Conservation (phyloP, 805 yeast genomes). For the Nakazawaea holstii region DNA sequence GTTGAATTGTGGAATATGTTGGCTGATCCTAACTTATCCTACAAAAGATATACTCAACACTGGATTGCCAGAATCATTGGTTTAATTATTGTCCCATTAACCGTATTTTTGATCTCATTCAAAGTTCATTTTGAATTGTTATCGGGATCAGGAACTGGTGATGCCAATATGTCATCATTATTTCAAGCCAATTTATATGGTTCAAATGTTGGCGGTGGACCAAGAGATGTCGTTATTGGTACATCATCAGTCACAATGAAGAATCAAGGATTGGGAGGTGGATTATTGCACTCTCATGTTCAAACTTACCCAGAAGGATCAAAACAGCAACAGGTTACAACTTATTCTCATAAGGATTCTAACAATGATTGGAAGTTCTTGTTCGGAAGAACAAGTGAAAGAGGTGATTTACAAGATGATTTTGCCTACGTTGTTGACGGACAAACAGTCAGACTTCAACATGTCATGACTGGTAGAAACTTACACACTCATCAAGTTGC, state of each 20-base stretch:
- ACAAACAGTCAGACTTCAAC: constrained; percentile 65
- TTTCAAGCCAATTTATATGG: constrained; percentile 83
- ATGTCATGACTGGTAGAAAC: constrained; percentile 64
- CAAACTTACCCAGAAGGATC: constrained; percentile 92
- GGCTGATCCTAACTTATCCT: constrained; percentile 57
- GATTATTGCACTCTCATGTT: constrained; percentile 81
- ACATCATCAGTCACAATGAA: constrained; percentile 65
- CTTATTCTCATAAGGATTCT: constrained; percentile 82
- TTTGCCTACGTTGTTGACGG: constrained; percentile 47
- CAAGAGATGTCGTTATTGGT: constrained; percentile 52
- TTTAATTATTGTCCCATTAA: constrained; percentile 59
- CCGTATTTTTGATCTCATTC: constrained; percentile 60
- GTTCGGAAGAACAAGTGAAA: constrained; percentile 43
- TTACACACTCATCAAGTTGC: constrained; percentile 78
- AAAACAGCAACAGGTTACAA: constrained; percentile 89
- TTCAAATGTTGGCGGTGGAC: constrained; percentile 59
- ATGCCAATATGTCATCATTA: constrained; percentile 82
- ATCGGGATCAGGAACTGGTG: constrained; percentile 79
- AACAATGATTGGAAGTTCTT: constrained; percentile 82
- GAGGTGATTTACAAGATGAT: constrained; percentile 25
- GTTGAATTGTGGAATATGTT: constrained; percentile 82
- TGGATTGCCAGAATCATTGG: constrained; percentile 64
- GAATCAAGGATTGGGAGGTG: constrained; percentile 70
- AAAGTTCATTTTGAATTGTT: constrained; percentile 72
- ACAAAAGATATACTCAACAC: constrained; percentile 47